Conservation (phyloP, 2,329 filamentous ascomycete genomes). For the Penicillium glabrum region DNA sequence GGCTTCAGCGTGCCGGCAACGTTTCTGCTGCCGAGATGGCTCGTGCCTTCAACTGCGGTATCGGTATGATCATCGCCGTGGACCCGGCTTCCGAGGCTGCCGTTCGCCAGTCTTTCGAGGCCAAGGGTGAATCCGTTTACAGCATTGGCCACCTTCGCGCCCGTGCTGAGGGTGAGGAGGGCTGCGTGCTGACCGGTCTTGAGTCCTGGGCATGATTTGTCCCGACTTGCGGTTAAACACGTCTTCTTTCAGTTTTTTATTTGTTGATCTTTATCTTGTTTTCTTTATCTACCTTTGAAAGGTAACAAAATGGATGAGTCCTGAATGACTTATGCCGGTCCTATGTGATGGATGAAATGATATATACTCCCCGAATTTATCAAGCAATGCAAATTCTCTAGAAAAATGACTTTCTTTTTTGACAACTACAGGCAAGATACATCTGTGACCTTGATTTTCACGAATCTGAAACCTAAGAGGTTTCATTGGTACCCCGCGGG, state of each 20-base stretch:
- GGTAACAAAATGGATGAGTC: slow-evolving; percentile 7
- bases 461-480: neutral
- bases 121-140: slow-evolving; percentile 73
- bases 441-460: neutral
- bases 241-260: slow-evolving; percentile 4
- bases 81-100: slow-evolving; percentile 35
- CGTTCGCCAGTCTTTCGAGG: slow-evolving; percentile 55
- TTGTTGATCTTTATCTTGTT: slow-evolving; percentile 11
- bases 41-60: slow-evolving; percentile 88
- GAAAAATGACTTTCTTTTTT: neutral
- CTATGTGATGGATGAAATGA: slow-evolving; percentile 25
- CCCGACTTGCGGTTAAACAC: slow-evolving; percentile 9
- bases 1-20: slow-evolving; percentile 73
- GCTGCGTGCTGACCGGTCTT: slow-evolving; percentile 64
- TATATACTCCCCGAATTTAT: slow-evolving; percentile 14
- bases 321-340: slow-evolving; percentile 17
- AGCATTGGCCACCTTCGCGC: slow-evolving; percentile 70
- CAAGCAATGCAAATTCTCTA: slow-evolving; percentile 9
- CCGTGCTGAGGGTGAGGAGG: slow-evolving; percentile 53
- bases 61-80: slow-evolving; percentile 92
- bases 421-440: neutral
- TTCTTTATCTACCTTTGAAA: slow-evolving; percentile 8
- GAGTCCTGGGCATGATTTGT: slow-evolving; percentile 41
- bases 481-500: neutral
- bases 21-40: slow-evolving; percentile 79